Base-by-base conservation (phyloP, 176 grass and related monocot species). In the Juncus effusus region DNA sequence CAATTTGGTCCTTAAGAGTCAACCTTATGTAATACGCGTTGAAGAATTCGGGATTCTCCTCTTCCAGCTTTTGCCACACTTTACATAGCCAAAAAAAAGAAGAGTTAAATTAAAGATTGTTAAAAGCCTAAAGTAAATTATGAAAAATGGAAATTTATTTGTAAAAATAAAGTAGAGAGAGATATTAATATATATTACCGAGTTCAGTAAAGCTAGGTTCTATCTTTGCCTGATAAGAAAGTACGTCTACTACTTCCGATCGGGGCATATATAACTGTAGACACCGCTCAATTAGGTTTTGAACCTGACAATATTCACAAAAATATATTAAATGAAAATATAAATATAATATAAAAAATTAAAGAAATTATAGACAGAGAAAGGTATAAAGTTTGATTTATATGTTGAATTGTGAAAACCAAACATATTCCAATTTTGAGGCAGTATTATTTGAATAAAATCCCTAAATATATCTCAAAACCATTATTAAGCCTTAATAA, bases 61-160 rank as follows among this genome's bases (percentile, higher is more conserved):
- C 94, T 59, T 93, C 88, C 13, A 99, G 94, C 72, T 93, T 99
- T 83, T 93, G 94, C 94, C 94, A 99, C 40, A 99, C 94, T 99
- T 82, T 59, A 89, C 9, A 57, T 65, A 65, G 59, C 67, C 67
- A 72, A 73, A 52, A 11, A 82, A 47, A 70, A 38, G 62, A 52
- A 53, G 37, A 75, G 71, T 39, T 7, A 74, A 14, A 36, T 71
- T 59, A 8, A 42, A 59, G 52, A 57, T 60, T 40, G 38, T 57
- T 60, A 28, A 28, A 28, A 28, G 19, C 19, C 19, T 1, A 28
- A 28, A 0, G 19, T 28, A 28, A 28, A 28, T 28, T 28, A 28
- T 28, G 19, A 28, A 28, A 28, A 28, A 28, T 28, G 19, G n/a
- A 56, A 9, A 70, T 16, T 40, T 40, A 40, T 14, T n/a, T 40